Conservation (phyloP, 768 basidiomycete species). For the Pisolithus orientalis region DNA sequence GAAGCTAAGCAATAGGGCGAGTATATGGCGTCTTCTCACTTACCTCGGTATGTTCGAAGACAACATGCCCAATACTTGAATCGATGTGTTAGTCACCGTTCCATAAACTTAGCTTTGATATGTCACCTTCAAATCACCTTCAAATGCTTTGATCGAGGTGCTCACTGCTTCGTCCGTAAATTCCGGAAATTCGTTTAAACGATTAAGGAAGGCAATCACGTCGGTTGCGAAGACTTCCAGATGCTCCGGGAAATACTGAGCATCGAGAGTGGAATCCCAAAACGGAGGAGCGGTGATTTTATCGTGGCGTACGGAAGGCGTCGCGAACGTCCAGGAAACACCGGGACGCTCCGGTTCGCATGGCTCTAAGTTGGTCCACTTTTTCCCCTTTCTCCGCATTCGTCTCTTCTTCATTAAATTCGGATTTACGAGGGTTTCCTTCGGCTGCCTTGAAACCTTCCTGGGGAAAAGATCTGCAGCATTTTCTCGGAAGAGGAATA, state of each 20-base stretch:
- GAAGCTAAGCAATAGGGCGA: background rate
- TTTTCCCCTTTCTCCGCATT: slow-evolving; percentile 17
- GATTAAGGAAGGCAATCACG: slow-evolving; percentile 60
- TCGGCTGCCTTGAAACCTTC: slow-evolving; percentile 44
- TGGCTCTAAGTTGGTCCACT: background rate
- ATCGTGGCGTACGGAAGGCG: background rate
- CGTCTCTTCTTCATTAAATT: slow-evolving; percentile 15
- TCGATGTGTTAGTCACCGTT: background rate
- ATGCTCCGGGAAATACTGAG: slow-evolving; percentile 62
- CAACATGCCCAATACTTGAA: slow-evolving; percentile 73
- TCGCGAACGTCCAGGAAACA: background rate
- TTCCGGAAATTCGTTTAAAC: slow-evolving; percentile 75
- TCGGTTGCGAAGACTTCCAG: slow-evolving; percentile 58
- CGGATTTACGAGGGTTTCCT: slow-evolving; percentile 31
- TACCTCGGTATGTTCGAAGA: slow-evolving; percentile 57
- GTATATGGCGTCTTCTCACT: slow-evolving; percentile 2
- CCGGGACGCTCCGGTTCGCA: slow-evolving; percentile 18
- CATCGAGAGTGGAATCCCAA: slow-evolving; percentile 51
- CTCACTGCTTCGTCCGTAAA: slow-evolving; percentile 72
- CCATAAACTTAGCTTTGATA: background rate
- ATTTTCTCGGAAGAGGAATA: slow-evolving; percentile 69
- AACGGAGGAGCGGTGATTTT: slow-evolving; percentile 48
- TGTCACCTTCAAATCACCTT: slow-evolving; percentile 60
- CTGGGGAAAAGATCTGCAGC: slow-evolving; percentile 72
- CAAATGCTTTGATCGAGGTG: slow-evolving; percentile 58